These are phyloP conservation scores for Eutrema yunnanense DNA, from an alignment of 345 rosid species.

Conservation along the genomic window DNA sequence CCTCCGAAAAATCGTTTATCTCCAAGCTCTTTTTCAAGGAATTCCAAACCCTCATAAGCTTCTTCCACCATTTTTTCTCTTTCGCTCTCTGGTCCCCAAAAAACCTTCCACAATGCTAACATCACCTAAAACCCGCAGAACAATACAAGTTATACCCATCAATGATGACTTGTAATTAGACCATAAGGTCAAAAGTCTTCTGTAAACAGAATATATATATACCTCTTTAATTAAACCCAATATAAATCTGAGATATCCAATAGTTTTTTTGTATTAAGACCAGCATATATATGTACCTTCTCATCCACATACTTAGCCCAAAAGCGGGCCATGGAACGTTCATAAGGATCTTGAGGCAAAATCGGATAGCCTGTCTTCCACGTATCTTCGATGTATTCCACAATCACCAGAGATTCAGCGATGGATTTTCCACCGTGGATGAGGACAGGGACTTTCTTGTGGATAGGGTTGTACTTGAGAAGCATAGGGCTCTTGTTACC, in stretches of 20 bases:
- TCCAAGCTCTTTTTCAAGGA: constrained; percentile 46
- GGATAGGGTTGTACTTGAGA: constrained; percentile 38
- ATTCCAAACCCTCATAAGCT: constrained; percentile 32
- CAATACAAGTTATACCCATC: not conserved
- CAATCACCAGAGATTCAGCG: constrained; percentile 40
- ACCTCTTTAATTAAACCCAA: too few relatives aligned
- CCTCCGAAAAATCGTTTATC: constrained; percentile 58
- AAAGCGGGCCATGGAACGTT: constrained; percentile 45
- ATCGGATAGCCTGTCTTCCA: constrained; percentile 37
- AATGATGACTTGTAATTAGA: not conserved
- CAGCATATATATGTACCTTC: constrained; percentile 25
- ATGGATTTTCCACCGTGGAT: constrained; percentile 39
- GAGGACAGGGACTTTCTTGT: constrained; percentile 54
- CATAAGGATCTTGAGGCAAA: constrained; percentile 45
- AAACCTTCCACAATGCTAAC: constrained; percentile 26
- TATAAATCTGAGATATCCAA: not conserved
- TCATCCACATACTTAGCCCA: constrained; percentile 54
- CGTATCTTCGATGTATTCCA: constrained; percentile 52
- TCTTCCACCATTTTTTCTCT: constrained; percentile 35
- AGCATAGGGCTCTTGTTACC: constrained; percentile 40
- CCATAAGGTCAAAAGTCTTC: not conserved
- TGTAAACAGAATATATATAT: too few relatives aligned
- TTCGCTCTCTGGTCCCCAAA: constrained; percentile 28
- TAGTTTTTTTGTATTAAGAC: not conserved
- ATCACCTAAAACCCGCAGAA: constrained; percentile 24